Percentiles rank a stretch among this genome's conserved stretches.
Conservation (phyloP, 2,329 filamentous ascomycete species). For the Xylaria sp. region DNA sequence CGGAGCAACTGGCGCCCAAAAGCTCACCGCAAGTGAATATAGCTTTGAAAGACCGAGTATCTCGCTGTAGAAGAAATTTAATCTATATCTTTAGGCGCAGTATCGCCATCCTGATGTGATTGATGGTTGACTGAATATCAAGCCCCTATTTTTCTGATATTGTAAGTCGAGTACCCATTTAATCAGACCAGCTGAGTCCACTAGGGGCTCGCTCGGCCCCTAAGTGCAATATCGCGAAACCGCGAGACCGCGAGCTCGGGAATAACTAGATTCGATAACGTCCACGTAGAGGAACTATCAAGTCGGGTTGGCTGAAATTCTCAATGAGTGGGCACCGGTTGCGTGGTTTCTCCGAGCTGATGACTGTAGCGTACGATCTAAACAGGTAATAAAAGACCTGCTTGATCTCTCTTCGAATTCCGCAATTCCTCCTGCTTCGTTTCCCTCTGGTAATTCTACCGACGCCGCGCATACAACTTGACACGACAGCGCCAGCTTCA, state of each 20-base stretch:
- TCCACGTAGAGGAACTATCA: background rate
- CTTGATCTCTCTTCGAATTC: background rate
- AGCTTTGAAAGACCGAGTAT: background rate
- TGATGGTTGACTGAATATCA: background rate
- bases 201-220: background rate
- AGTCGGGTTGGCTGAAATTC: background rate
- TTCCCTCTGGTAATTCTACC: background rate
- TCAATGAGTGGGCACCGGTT: conserved; percentile 4
- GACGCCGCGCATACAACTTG: background rate
- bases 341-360: conserved; percentile 5
- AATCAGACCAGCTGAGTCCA: background rate
- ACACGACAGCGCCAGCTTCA: background rate
- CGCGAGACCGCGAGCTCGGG: background rate
- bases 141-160: background rate
- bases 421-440: background rate
- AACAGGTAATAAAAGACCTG: background rate
- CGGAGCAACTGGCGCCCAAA: background rate
- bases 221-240: conserved; percentile 8
- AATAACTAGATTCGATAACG: conserved; percentile 8
- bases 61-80: background rate
- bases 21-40: background rate
- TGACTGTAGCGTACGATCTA: conserved; percentile 2
- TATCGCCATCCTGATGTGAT: background rate
- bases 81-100: background rate
- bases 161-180: background rate